A percentile compares a stretch with the other conserved stretches of the same genome.
phyloP scores from a whole-genome alignment of 2,329 filamentous ascomycete species.

The Paraphoma sp. region DNA sequence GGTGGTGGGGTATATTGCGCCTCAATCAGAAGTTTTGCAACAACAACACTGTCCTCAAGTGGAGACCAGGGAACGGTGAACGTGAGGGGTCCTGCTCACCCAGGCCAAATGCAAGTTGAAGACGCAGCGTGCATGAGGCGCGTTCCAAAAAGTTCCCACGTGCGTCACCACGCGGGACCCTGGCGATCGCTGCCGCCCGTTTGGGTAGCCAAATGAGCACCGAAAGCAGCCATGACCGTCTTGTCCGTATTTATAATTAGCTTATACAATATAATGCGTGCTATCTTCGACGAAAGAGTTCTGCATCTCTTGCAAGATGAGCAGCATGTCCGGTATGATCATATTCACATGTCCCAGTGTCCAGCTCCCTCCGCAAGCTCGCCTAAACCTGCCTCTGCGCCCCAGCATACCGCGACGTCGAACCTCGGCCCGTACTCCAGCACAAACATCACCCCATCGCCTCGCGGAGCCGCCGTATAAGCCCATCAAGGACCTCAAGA shows the following conservation, averaged over 20 bases:
- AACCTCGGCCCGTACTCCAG: slow-evolving; percentile 36
- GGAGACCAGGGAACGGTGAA: neutral
- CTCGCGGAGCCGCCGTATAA: slow-evolving; percentile 13
- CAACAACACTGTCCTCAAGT: neutral
- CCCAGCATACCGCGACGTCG: slow-evolving; percentile 1
- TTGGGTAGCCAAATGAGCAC: neutral
- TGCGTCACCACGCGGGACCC: slow-evolving; percentile 16
- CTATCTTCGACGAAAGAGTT: no score
- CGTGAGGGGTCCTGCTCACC: slow-evolving; percentile 34
- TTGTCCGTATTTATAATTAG: neutral
- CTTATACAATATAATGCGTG: neutral
- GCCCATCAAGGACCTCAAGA: neutral
- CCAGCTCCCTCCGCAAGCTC: neutral
- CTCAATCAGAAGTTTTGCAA: neutral
- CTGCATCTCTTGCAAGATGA: neutral
- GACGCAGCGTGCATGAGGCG: slow-evolving; percentile 18
- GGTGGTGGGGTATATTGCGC: slow-evolving; percentile 20
- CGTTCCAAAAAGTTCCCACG: slow-evolving; percentile 19
- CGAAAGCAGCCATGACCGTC: neutral
- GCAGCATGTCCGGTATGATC: neutral
- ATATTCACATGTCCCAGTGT: neutral
- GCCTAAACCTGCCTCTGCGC: slow-evolving; percentile 9
- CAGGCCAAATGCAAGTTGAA: slow-evolving; percentile 23
- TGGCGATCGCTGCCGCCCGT: slow-evolving; percentile 5
- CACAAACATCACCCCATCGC: slow-evolving; percentile 23